Evolutionary conservation across 352 stramenopile species (phyloP).

Genomic region (Phytophthora cryptogea): DNA sequence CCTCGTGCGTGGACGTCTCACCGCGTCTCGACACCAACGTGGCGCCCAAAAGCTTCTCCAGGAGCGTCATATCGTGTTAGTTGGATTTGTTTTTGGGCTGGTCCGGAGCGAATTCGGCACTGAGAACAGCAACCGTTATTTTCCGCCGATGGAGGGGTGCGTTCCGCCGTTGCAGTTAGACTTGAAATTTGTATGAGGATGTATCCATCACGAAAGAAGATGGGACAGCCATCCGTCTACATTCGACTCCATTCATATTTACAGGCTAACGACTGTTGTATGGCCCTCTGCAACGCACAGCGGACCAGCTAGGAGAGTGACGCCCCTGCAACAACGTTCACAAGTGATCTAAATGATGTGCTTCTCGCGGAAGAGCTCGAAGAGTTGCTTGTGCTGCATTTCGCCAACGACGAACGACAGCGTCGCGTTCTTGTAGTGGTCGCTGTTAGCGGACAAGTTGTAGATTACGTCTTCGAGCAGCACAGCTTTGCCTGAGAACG

Average conservation of each 20-base stretch:
- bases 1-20: slow-evolving; percentile 50
- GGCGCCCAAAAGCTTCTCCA: slow-evolving; percentile 59
- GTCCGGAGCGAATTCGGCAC: slow-evolving; percentile 15
- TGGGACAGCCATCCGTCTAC: background rate
- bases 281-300: too few relatives aligned
- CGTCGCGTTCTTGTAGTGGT: slow-evolving; percentile 77
- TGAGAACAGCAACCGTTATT: slow-evolving; percentile 21
- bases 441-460: slow-evolving; percentile 64
- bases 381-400: slow-evolving; percentile 80
- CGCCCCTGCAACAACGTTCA: slow-evolving; percentile 1
- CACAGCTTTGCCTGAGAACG: slow-evolving; percentile 79
- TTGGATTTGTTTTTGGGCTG: slow-evolving; percentile 6
- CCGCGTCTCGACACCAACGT: slow-evolving; percentile 59
- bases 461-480: slow-evolving; percentile 86
- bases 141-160: slow-evolving; percentile 40
- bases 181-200: slow-evolving; percentile 21
- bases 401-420: slow-evolving; percentile 80
- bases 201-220: slow-evolving; percentile 5
- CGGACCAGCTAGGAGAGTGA: too few relatives aligned
- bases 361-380: slow-evolving; percentile 63
- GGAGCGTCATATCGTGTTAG: slow-evolving; percentile 43
- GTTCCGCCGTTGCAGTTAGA: slow-evolving; percentile 25
- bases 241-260: background rate
- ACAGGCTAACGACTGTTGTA: too few relatives aligned
- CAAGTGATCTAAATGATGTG: slow-evolving; percentile 43